Evolutionary conservation across 495 filamentous ascomycete species (phyloP).

Genomic region (Rostrohypoxylon terebratum): DNA sequence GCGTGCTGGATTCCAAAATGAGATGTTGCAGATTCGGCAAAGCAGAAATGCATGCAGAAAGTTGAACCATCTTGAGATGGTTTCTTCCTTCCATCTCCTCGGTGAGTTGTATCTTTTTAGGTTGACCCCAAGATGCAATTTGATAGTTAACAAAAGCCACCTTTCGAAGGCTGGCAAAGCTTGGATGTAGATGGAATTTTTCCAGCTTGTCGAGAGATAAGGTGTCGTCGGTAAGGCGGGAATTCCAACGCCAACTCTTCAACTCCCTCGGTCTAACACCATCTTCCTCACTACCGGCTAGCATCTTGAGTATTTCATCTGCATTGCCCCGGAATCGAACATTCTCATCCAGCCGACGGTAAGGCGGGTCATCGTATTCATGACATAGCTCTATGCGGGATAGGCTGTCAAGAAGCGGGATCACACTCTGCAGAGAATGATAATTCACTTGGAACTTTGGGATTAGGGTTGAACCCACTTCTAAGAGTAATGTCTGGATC

Average conservation of each 20-base stretch:
- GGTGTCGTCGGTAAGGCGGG: slow-evolving; percentile 67
- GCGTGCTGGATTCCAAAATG: slow-evolving; percentile 73
- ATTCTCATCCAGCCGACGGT: slow-evolving; percentile 57
- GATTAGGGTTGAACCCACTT: slow-evolving; percentile 60
- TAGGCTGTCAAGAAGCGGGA: slow-evolving; percentile 62
- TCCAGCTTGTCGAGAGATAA: slow-evolving; percentile 57
- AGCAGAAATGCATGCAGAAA: slow-evolving; percentile 67
- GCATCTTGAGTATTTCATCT: slow-evolving; percentile 68
- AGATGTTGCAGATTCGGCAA: slow-evolving; percentile 72
- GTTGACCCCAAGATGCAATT: slow-evolving; percentile 54
- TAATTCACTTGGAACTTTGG: slow-evolving; percentile 51
- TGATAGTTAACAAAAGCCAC: slow-evolving; percentile 75
- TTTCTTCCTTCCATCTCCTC: slow-evolving; percentile 50
- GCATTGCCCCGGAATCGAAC: slow-evolving; percentile 73
- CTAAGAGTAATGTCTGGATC: slow-evolving; percentile 74
- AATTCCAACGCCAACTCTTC: slow-evolving; percentile 82
- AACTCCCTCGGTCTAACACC: slow-evolving; percentile 56
- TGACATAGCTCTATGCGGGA: slow-evolving; percentile 67
- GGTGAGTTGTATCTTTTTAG: slow-evolving; percentile 38
- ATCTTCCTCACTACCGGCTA: slow-evolving; percentile 42
- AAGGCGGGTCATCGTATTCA: slow-evolving; percentile 65
- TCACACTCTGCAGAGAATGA: slow-evolving; percentile 57
- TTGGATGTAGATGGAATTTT: slow-evolving; percentile 67
- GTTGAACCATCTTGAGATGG: slow-evolving; percentile 54
- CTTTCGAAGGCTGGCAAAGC: slow-evolving; percentile 70